phyloP scores from a whole-genome alignment of 139 green algal genomes.

The Microglena sp. region DNA sequence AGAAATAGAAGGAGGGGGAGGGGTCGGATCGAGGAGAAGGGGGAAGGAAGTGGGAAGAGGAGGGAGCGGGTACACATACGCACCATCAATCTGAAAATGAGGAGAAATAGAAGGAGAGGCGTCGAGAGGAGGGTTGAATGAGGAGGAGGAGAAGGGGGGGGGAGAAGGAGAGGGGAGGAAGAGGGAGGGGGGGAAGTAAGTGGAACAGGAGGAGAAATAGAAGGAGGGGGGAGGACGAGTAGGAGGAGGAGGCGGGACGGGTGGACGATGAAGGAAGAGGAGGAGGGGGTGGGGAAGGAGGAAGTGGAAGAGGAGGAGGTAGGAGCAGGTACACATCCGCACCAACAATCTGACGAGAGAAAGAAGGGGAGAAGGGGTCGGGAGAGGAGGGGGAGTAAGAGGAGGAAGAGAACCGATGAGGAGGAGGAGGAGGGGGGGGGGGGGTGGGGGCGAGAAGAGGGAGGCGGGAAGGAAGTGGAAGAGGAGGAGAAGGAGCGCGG shows the following conservation, averaged over 20 bases:
- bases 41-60: background rate
- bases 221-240: background rate
- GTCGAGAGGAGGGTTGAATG: background rate
- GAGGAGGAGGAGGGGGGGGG: background rate
- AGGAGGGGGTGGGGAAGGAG: background rate
- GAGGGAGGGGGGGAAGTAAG: background rate
- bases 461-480: no score
- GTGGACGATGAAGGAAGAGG: background rate
- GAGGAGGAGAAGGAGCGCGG: no score
- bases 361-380: background rate
- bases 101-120: background rate
- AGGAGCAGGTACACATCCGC: background rate
- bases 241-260: background rate
- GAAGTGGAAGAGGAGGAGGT: background rate
- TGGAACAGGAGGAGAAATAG: background rate
- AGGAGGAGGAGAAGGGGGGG: background rate
- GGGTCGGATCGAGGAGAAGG: background rate
- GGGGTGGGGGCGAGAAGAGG: no score
- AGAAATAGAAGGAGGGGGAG: background rate
- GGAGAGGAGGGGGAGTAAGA: background rate
- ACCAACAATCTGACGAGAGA: background rate
- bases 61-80: background rate
- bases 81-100: no score
- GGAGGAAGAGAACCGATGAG: background rate
- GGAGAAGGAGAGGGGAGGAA: background rate